Conservation (phyloP, 345 rosid species). For the Citrus medica region DNA sequence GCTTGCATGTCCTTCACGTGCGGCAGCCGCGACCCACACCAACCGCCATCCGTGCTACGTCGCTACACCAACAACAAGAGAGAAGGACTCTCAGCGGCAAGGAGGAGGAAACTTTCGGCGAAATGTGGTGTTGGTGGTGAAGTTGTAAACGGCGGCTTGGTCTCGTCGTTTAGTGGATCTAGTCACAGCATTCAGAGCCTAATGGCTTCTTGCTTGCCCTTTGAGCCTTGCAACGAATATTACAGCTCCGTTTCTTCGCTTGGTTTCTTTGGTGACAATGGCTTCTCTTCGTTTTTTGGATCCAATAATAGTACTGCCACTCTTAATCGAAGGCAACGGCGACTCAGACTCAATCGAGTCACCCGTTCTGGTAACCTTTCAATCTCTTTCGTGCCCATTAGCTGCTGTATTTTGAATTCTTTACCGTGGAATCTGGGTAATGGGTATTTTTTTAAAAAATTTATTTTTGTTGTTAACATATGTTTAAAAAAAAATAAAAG, state of each 20-base stretch:
- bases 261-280: slow-evolving; percentile 25
- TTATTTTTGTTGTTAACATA: background rate
- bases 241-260: slow-evolving; percentile 36
- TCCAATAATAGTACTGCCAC: slow-evolving; percentile 21
- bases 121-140: slow-evolving; percentile 30
- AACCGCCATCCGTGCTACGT: slow-evolving; percentile 20
- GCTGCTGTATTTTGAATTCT: background rate
- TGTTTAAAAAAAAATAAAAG: background rate
- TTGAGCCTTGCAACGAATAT: slow-evolving; percentile 64
- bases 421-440: background rate
- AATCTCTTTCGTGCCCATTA: background rate
- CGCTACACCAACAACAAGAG: slow-evolving; percentile 14
- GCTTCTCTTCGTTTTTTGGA: slow-evolving; percentile 40
- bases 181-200: slow-evolving; percentile 53
- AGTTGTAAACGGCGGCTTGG: slow-evolving; percentile 12
- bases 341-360: slow-evolving; percentile 38
- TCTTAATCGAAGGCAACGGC: slow-evolving; percentile 39
- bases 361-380: slow-evolving; percentile 32
- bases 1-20: slow-evolving; percentile 78
- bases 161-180: slow-evolving; percentile 38
- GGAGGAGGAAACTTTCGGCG: slow-evolving; percentile 39
- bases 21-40: slow-evolving; percentile 28
- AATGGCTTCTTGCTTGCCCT: slow-evolving; percentile 57
- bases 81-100: slow-evolving; percentile 17
- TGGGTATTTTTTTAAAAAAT: background rate